These are phyloP conservation scores for Vanderwaltozyma yarrowii DNA, from an alignment of 805 yeast species.

Conservation along the genomic window DNA sequence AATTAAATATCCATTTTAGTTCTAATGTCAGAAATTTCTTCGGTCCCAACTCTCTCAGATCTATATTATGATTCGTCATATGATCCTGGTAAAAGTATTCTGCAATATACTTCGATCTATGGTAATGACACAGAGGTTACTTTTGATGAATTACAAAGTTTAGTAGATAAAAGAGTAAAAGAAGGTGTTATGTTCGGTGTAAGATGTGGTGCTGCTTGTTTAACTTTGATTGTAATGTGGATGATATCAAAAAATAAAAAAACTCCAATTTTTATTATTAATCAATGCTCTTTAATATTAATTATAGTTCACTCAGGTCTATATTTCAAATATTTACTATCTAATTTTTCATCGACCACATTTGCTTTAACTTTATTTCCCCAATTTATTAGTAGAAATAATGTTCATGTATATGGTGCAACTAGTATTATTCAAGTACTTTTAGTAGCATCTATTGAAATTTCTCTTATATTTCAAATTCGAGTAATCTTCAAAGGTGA, in stretches of 20 bases:
- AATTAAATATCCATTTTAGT: no score
- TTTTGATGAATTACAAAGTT: slow-evolving; percentile 35
- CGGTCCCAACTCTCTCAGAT: neutral
- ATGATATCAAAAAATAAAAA: slow-evolving; percentile 42
- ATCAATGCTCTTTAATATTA: slow-evolving; percentile 48
- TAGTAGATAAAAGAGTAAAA: slow-evolving; percentile 27
- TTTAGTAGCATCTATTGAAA: slow-evolving; percentile 50
- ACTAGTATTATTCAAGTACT: slow-evolving; percentile 51
- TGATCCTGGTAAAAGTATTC: slow-evolving; percentile 16
- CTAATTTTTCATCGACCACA: slow-evolving; percentile 42
- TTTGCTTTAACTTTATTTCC: slow-evolving; percentile 40
- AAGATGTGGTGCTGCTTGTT: slow-evolving; percentile 45
- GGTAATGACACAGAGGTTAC: slow-evolving; percentile 31
- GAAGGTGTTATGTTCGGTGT: slow-evolving; percentile 44
- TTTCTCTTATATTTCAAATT: slow-evolving; percentile 62
- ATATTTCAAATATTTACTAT: slow-evolving; percentile 42
- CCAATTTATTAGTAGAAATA: slow-evolving; percentile 28
- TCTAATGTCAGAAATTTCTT: neutral
- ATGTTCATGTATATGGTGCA: slow-evolving; percentile 46
- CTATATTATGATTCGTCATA: slow-evolving; percentile 12
- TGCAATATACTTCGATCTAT: slow-evolving; percentile 35
- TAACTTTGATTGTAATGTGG: slow-evolving; percentile 38
- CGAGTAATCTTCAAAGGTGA: slow-evolving; percentile 58
- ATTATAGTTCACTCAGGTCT: slow-evolving; percentile 55
- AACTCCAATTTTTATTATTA: slow-evolving; percentile 64